These are phyloP conservation scores for Sphaerostilbella broomeana DNA, from an alignment of 2,329 filamentous ascomycete genomes.

Conservation along the genomic window DNA sequence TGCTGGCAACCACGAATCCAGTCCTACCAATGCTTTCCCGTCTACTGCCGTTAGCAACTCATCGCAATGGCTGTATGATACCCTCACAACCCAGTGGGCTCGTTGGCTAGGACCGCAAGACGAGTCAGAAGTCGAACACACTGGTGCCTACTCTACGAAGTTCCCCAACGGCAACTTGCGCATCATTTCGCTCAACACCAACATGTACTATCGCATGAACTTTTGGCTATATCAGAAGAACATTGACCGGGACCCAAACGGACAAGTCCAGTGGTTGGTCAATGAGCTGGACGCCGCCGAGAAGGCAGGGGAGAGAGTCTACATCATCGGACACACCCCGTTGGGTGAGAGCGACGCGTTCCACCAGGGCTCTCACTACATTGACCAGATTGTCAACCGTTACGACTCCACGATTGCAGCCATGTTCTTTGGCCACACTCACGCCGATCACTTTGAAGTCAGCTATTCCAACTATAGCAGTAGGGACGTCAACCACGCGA, in stretches of 20 bases:
- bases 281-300: slow-evolving; percentile 48
- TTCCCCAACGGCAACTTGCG: slow-evolving; percentile 42
- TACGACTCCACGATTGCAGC: slow-evolving; percentile 48
- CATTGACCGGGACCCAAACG: slow-evolving; percentile 42
- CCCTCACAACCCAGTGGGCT: slow-evolving; percentile 40
- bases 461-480: slow-evolving; percentile 43
- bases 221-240: slow-evolving; percentile 47
- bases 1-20: slow-evolving; percentile 51
- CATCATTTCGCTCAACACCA: slow-evolving; percentile 54
- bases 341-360: slow-evolving; percentile 44
- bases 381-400: slow-evolving; percentile 47
- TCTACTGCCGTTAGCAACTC: slow-evolving; percentile 32
- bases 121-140: slow-evolving; percentile 27
- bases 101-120: slow-evolving; percentile 37
- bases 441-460: slow-evolving; percentile 50
- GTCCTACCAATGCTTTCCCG: slow-evolving; percentile 46
- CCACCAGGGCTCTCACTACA: slow-evolving; percentile 44
- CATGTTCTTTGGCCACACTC: slow-evolving; percentile 53
- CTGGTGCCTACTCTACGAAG: slow-evolving; percentile 45
- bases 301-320: slow-evolving; percentile 44
- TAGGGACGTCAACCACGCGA: slow-evolving; percentile 36
- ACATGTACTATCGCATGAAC: slow-evolving; percentile 54
- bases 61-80: slow-evolving; percentile 47
- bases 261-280: slow-evolving; percentile 48
- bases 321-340: slow-evolving; percentile 53